Percentiles rank a stretch among this genome's conserved stretches.
Evolutionary conservation across 495 filamentous ascomycete species (phyloP).

Genomic region (Pyronema domesticum): DNA sequence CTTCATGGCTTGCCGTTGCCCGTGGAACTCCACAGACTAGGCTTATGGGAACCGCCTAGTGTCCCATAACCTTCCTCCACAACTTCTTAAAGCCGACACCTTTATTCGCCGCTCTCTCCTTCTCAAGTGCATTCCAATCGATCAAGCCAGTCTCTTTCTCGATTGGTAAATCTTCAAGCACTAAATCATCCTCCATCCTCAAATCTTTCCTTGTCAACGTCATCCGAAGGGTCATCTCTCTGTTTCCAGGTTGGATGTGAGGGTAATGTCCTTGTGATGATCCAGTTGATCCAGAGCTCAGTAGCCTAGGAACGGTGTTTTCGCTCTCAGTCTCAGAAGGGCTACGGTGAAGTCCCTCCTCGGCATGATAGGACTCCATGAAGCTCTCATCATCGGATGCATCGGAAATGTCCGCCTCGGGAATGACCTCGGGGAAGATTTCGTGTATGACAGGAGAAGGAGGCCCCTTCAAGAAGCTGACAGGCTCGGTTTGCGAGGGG

Average conservation of each 20-base stretch:
- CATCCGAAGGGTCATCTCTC: conserved; percentile 92
- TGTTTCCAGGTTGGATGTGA: conserved; percentile 40
- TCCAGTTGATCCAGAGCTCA: not conserved
- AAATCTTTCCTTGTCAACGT: conserved; percentile 81
- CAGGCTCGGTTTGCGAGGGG: conserved; percentile 37
- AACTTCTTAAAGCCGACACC: conserved; percentile 12
- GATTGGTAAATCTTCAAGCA: conserved; percentile 35
- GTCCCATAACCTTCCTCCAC: conserved; percentile 19
- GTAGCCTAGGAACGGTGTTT: not conserved
- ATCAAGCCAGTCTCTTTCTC: conserved; percentile 28
- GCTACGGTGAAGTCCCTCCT: not conserved
- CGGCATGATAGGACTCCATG: no score
- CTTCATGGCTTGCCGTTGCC: no score
- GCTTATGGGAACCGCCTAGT: not conserved
- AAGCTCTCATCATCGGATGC: not conserved
- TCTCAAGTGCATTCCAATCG: conserved; percentile 15
- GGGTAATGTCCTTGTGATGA: conserved; percentile 26
- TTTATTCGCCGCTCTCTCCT: conserved; percentile 7
- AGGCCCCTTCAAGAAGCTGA: conserved; percentile 16
- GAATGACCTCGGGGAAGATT: conserved; percentile 10
- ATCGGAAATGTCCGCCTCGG: conserved; percentile 4
- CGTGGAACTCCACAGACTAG: no score
- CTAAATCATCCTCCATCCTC: conserved; percentile 44
- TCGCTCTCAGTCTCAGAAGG: not conserved
- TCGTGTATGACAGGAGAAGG: conserved; percentile 14